Evolutionary conservation across 371 early-diverging fungal species (phyloP).

Genomic region (Actinomortierella wolfii): DNA sequence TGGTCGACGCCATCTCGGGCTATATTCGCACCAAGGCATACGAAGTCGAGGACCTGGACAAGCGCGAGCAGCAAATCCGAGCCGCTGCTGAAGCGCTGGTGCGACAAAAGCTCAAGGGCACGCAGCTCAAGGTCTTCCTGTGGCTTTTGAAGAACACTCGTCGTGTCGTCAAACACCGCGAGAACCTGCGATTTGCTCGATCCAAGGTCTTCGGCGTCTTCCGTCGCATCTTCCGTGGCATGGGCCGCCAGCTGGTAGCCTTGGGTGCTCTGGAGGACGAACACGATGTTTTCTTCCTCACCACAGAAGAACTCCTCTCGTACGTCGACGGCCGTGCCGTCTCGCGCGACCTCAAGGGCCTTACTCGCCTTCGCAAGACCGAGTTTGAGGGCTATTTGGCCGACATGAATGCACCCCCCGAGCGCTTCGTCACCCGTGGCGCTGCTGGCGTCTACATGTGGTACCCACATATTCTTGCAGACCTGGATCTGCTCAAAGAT

Average conservation of each 20-base stretch:
- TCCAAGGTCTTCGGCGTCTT: slow-evolving; percentile 46
- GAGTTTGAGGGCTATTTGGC: slow-evolving; percentile 36
- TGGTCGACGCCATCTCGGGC: slow-evolving; percentile 36
- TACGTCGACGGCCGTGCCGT: slow-evolving; percentile 46
- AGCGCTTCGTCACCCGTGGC: slow-evolving; percentile 41
- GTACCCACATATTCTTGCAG: slow-evolving; percentile 46
- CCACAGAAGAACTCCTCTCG: slow-evolving; percentile 36
- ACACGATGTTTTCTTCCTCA: slow-evolving; percentile 37
- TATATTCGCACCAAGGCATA: slow-evolving; percentile 43
- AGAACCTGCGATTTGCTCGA: slow-evolving; percentile 43
- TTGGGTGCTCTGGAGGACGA: slow-evolving; percentile 31
- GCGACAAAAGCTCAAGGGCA: slow-evolving; percentile 42
- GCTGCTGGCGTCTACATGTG: slow-evolving; percentile 46
- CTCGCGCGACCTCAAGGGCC: slow-evolving; percentile 37
- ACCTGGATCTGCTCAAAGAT: slow-evolving; percentile 44
- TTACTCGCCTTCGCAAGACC: slow-evolving; percentile 35
- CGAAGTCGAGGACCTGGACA: slow-evolving; percentile 40
- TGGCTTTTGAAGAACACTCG: slow-evolving; percentile 44
- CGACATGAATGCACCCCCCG: slow-evolving; percentile 40
- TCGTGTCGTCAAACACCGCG: slow-evolving; percentile 46
- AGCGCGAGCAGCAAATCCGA: slow-evolving; percentile 41
- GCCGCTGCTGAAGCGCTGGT: slow-evolving; percentile 40
- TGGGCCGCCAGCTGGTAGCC: slow-evolving; percentile 35
- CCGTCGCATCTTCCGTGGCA: slow-evolving; percentile 45
- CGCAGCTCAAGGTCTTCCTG: slow-evolving; percentile 32